Percentiles rank a stretch among this genome's conserved stretches.
Conservation (phyloP, 306 rosid species). For the Acacia crassicarpa region DNA sequence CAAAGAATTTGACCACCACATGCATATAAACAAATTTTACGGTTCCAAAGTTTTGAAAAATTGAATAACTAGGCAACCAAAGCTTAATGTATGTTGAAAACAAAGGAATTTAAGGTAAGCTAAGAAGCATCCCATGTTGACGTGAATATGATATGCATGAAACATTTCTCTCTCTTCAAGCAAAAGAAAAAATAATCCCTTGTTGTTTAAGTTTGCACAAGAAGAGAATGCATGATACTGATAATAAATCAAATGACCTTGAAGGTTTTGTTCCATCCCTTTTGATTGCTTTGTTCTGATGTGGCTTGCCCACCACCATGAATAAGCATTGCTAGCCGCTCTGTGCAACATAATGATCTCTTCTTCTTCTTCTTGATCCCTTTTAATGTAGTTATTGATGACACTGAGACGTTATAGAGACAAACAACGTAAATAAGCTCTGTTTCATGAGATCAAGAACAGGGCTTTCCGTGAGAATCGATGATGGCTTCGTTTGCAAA, state of each 20-base stretch:
- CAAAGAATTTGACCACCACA: neutral
- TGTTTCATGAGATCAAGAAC: too few relatives aligned
- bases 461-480: too few relatives aligned
- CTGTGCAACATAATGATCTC: conserved; percentile 76
- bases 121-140: neutral
- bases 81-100: neutral
- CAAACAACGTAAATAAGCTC: too few relatives aligned
- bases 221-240: neutral
- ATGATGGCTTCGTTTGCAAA: too few relatives aligned
- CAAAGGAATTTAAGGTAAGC: neutral
- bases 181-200: neutral
- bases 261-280: conserved; percentile 96
- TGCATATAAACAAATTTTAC: neutral
- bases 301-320: conserved; percentile 99
- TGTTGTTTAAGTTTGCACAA: neutral
- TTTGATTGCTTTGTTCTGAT: conserved; percentile 97
- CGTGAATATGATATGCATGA: neutral
- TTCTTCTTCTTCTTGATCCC: neutral
- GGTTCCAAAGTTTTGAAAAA: neutral
- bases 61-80: neutral
- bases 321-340: conserved; percentile 99
- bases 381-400: conserved; percentile 29
- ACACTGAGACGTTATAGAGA: conserved; percentile 20
- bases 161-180: neutral
- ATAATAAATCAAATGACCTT: conserved; percentile 46